Evolutionary conservation across 495 filamentous ascomycete genomes (phyloP).

Genomic region (Aspergillus campestris): DNA sequence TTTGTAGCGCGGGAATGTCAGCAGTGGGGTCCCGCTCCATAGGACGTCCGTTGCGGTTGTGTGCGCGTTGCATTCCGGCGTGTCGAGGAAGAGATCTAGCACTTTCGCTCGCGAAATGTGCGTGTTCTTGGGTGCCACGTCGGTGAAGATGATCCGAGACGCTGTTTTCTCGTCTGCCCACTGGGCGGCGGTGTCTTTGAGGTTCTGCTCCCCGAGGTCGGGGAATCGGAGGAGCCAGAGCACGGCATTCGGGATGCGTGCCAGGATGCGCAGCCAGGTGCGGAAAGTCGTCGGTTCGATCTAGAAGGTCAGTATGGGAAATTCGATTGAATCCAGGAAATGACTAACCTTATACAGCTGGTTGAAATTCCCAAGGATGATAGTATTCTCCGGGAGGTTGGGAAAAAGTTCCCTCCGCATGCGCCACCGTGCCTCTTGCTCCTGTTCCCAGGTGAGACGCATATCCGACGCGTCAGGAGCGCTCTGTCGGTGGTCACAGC

Average conservation of each 20-base stretch:
- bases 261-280: conserved; percentile 89
- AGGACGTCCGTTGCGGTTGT: conserved; percentile 95
- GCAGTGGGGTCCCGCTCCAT: conserved; percentile 89
- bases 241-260: conserved; percentile 77
- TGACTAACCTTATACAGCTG: conserved; percentile 98
- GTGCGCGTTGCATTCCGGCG: conserved; percentile 96
- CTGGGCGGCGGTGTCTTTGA: conserved; percentile 64
- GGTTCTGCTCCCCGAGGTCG: conserved; percentile 80
- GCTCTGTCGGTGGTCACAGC: conserved; percentile 93
- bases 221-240: conserved; percentile 97
- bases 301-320: conserved; percentile 34
- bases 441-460: conserved; percentile 71
- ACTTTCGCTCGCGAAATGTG: conserved; percentile 90
- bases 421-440: conserved; percentile 74
- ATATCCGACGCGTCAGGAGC: conserved; percentile 63
- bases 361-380: conserved; percentile 98
- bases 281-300: conserved; percentile 97
- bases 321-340: no score
- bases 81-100: conserved; percentile 93
- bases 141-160: conserved; percentile 89
- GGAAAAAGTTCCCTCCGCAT: conserved; percentile 97
- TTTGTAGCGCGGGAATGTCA: conserved; percentile 87
- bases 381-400: conserved; percentile 65
- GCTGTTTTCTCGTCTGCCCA: conserved; percentile 88
- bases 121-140: conserved; percentile 89